Base-by-base conservation (phyloP, 1,139 yeast genomes). In the Scheffersomyces lignicola region DNA sequence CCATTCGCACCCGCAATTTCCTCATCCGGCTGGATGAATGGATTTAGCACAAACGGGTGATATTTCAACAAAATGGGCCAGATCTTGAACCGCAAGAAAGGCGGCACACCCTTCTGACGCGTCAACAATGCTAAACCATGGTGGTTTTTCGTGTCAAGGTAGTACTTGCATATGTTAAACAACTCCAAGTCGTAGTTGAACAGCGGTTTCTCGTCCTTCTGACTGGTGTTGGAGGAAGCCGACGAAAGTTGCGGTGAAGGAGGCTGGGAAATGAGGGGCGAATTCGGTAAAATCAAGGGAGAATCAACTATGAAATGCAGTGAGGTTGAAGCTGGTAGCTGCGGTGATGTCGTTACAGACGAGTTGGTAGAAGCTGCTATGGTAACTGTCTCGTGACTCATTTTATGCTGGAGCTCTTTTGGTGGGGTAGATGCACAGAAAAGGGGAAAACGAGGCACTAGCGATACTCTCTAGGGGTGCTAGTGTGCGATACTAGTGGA, bases 21-120 rank as follows among this genome's bases (percentile, higher is more conserved):
- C 28, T 44, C 49, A 41, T 82, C 87, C 2, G 88, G 83, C 43
- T 76, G 73, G 28, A 84, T 69, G 43, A 76, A 83, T 0, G 96
- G 96, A 36, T 80, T 70, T 29, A 78, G 60, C 11, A 88, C 96
- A 65, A 82, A 85, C 1, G 97, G 96, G 56, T 90, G 97, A 48
- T 80, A 78, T 46, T 81, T 81, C 41, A 90, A 60, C 34, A 90
- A 58, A 7, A 87, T 63, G 2, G 97, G 96, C 97, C 97, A 90
- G 8, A 86, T 83, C 41, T 76, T 71, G 47, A 78, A 80, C 41
- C 97, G 71, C 37, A 88, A 66, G 42, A 80, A 76, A 1, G 96
- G 95, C 1, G 97, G 97, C 17, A 89, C 68, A 2, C 97, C 97
- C 42, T 80, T 72, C 48, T 84, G 90, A 43, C 96, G 70, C 3